These are phyloP conservation scores for Cladosporium austrohemisphaericum DNA, from an alignment of 2,329 filamentous ascomycete genomes.

Conservation along the genomic window DNA sequence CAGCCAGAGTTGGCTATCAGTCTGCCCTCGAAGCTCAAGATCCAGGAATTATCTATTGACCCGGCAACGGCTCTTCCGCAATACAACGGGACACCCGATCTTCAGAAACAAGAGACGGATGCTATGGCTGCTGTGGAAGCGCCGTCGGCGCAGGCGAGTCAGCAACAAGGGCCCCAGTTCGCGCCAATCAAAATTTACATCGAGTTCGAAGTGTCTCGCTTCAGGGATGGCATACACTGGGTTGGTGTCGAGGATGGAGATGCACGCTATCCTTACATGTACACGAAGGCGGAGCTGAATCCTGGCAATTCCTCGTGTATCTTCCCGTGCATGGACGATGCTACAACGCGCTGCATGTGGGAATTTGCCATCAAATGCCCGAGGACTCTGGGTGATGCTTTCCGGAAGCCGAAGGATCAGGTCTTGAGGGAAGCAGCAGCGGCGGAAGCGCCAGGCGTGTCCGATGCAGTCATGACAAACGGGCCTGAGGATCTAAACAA, in stretches of 20 bases:
- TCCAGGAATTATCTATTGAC: conserved; percentile 57
- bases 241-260: conserved; percentile 79
- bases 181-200: conserved; percentile 63
- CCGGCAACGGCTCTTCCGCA: conserved; percentile 23
- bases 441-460: conserved; percentile 18
- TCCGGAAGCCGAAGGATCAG: conserved; percentile 36
- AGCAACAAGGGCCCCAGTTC: conserved; percentile 42
- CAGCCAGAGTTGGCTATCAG: conserved; percentile 57
- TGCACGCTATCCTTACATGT: conserved; percentile 82
- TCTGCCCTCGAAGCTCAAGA: conserved; percentile 58
- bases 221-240: conserved; percentile 87
- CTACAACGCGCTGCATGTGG: conserved; percentile 77
- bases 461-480: conserved; percentile 40
- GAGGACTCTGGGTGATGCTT: conserved; percentile 76
- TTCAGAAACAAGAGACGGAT: conserved; percentile 32
- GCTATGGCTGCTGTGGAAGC: conserved; percentile 32
- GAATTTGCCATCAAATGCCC: conserved; percentile 83
- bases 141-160: conserved; percentile 25
- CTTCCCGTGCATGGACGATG: conserved; percentile 90
- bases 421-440: conserved; percentile 15
- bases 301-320: conserved; percentile 78
- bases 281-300: conserved; percentile 76
- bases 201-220: conserved; percentile 70
- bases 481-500: conserved; percentile 22
- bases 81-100: conserved; percentile 43